These are phyloP conservation scores for Pseudogymnoascus sp. DNA, from an alignment of 2,329 filamentous ascomycete genomes.

Conservation along the genomic window DNA sequence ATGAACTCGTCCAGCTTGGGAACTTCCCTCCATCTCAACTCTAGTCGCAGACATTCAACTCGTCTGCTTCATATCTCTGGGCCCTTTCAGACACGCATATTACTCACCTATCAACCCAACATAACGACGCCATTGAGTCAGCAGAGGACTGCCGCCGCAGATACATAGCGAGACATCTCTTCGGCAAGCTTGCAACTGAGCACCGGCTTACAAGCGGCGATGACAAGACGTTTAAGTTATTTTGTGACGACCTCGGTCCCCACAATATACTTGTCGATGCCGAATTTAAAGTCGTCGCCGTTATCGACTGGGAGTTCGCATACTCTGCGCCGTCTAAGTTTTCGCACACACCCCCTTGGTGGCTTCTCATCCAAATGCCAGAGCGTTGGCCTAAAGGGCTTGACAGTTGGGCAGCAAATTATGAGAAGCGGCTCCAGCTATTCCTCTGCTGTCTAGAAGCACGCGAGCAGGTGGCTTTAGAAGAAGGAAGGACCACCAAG, in stretches of 20 bases:
- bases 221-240: conserved; percentile 13
- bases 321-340: conserved; percentile 17
- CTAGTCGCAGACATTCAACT: conserved; percentile 24
- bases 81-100: conserved; percentile 37
- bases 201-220: not conserved
- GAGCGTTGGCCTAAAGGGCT: conserved; percentile 16
- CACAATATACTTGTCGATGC: conserved; percentile 16
- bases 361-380: conserved; percentile 17
- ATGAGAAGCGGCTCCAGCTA: conserved; percentile 7
- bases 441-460: conserved; percentile 4
- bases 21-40: conserved; percentile 17
- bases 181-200: conserved; percentile 25
- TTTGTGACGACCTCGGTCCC: conserved; percentile 17
- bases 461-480: conserved; percentile 6
- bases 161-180: conserved; percentile 30
- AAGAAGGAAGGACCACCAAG: not conserved
- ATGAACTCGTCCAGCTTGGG: conserved; percentile 28
- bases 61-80: conserved; percentile 32
- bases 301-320: conserved; percentile 19
- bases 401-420: conserved; percentile 9
- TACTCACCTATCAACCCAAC: conserved; percentile 32
- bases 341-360: conserved; percentile 17
- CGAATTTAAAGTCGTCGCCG: conserved; percentile 13
- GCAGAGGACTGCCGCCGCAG: conserved; percentile 27
- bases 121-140: conserved; percentile 31